phyloP scores from a whole-genome alignment of 1,284 basidiomycete genomes.

The Fomitopsis betulina region DNA sequence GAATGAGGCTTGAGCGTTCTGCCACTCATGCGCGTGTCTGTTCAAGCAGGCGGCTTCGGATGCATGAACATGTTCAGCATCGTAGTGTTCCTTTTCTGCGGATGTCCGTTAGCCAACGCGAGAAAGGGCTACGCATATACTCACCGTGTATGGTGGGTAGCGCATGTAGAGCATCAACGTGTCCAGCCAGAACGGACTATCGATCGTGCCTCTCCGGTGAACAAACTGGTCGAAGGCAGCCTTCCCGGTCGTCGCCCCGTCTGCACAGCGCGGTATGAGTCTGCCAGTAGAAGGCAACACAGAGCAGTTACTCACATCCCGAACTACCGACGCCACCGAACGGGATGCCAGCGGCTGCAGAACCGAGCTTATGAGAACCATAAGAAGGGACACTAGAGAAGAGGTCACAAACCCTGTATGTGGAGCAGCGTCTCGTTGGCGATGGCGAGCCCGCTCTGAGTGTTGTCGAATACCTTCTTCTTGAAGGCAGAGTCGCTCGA shows the following conservation, averaged over 20 bases:
- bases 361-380: neutral
- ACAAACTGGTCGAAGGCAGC: neutral
- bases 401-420: slow-evolving; percentile 33
- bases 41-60: too few relatives aligned
- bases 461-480: slow-evolving; percentile 61
- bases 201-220: neutral
- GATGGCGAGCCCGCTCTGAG: slow-evolving; percentile 55
- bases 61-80: too few relatives aligned
- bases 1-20: too few relatives aligned
- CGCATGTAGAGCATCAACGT: too few relatives aligned
- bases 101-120: too few relatives aligned
- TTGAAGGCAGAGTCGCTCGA: slow-evolving; percentile 52
- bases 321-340: slow-evolving; percentile 68
- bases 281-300: too few relatives aligned
- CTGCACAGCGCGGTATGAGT: neutral
- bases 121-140: too few relatives aligned
- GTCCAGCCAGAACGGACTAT: neutral
- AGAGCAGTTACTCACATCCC: slow-evolving; percentile 44
- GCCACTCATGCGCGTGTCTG: too few relatives aligned
- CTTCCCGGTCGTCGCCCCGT: neutral
- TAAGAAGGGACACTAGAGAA: neutral
- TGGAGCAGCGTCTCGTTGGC: slow-evolving; percentile 60
- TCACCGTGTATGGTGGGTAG: too few relatives aligned
- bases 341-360: slow-evolving; percentile 51
- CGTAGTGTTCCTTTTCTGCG: too few relatives aligned